Base-by-base conservation (phyloP, 2,329 filamentous ascomycete species). In the Penicillium sp. region DNA sequence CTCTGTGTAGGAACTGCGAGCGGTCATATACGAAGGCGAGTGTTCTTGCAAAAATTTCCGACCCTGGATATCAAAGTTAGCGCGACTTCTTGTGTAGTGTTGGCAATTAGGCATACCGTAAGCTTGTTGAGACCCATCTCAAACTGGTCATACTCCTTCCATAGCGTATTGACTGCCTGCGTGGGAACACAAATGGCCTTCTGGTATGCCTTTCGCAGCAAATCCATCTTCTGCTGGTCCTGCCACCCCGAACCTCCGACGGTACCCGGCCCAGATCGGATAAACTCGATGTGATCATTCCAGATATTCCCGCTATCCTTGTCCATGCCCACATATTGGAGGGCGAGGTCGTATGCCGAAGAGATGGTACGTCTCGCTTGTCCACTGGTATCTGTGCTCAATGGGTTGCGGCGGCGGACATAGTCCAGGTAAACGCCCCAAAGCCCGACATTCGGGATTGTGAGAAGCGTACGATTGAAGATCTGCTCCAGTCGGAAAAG, bases 91-190 rank as follows among this genome's bases (percentile, higher is more conserved):
- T 25, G 6, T 18, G 20, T 10, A 20, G 28, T 10, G 11, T n/a
- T 11, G 1, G 39, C 13, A 27, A 40, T 16, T 28, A 35, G 31
- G 48, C 42, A 53, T 79, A 92, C 89, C 38, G 91, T 95, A 60
- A 90, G 83, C 72, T 96, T 97, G 77, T 96, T 96, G 52, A 96
- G 74, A 5, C 87, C 84, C 83, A 94, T 91, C 74, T 99, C 94
- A 66, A 99, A 99, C 61, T 89, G 86, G 69, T 97, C 92, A 67
- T 99, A 99, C 66, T 99, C 92, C 69, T 95, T 96, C 95, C 94
- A 99, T 13, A 99, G 76, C 46, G 81, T 82, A 65, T 92, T 89
- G 44, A 95, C 84, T 28, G 87, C 88, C 48, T 87, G 84, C 57
- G 90, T 95, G 4, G 95, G 95, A 35, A 96, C 84, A 59, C 84